Conservation (phyloP, 2,329 filamentous ascomycete genomes). For the Fusarium sacchari region DNA sequence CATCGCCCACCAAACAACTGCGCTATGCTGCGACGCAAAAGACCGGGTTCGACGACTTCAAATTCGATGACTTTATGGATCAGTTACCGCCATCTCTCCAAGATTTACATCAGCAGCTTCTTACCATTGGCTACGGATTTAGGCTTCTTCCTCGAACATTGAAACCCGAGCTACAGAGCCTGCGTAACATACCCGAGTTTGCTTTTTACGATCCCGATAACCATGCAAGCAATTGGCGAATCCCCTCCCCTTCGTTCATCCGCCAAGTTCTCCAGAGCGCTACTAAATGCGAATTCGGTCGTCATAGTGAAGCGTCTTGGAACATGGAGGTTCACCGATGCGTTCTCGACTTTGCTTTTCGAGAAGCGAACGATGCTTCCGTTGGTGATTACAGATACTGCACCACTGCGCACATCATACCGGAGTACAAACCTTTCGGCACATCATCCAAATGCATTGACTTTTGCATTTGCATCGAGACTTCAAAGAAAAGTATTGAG, state of each 20-base stretch:
- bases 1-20: background rate
- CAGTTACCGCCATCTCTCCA: background rate
- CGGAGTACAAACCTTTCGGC: background rate
- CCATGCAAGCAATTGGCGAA: background rate
- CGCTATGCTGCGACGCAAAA: background rate
- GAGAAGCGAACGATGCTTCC: background rate
- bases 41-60: background rate
- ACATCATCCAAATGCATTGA: background rate
- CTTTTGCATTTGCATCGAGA: background rate
- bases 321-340: background rate
- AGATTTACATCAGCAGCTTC: background rate
- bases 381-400: background rate
- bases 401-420: background rate
- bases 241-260: background rate
- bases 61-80: background rate
- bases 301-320: background rate
- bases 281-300: background rate
- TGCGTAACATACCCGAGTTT: background rate
- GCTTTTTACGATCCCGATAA: background rate
- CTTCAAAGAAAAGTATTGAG: background rate
- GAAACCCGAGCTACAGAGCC: background rate
- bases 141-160: background rate
- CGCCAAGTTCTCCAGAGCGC: background rate
- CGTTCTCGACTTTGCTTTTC: background rate
- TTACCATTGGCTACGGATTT: background rate